A percentile compares a stretch with the other conserved stretches of the same genome.
phyloP scores from a whole-genome alignment of 2,329 filamentous ascomycete species.

The Cryphonectria naterciae region DNA sequence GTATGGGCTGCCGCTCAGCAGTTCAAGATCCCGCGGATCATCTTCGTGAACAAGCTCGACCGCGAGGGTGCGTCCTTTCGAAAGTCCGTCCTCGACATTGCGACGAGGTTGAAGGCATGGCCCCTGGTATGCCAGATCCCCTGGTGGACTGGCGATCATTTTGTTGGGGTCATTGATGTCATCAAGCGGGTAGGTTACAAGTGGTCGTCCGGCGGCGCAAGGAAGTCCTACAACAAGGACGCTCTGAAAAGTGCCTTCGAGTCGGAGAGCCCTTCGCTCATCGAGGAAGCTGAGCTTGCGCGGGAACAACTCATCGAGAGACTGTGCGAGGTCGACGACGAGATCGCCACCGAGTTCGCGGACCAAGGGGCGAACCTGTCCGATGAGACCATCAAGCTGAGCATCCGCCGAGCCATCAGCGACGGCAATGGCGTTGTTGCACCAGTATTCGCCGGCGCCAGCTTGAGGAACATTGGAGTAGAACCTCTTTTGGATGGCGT shows the following conservation, averaged over 20 bases:
- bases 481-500: slow-evolving; percentile 89
- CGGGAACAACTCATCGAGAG: slow-evolving; percentile 79
- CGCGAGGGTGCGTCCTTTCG: slow-evolving; percentile 82
- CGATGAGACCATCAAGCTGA: slow-evolving; percentile 67
- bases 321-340: slow-evolving; percentile 86
- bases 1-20: slow-evolving; percentile 91
- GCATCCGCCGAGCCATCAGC: slow-evolving; percentile 73
- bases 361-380: slow-evolving; percentile 77
- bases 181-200: slow-evolving; percentile 74
- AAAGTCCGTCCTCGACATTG: slow-evolving; percentile 84
- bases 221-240: slow-evolving; percentile 36
- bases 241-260: slow-evolving; percentile 43
- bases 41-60: slow-evolving; percentile 86
- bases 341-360: slow-evolving; percentile 82
- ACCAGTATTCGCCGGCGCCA: slow-evolving; percentile 88
- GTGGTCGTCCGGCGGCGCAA: slow-evolving; percentile 60
- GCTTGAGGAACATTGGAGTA: slow-evolving; percentile 91
- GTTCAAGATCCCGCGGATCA: slow-evolving; percentile 80
- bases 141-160: slow-evolving; percentile 83
- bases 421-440: slow-evolving; percentile 73
- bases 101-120: slow-evolving; percentile 77
- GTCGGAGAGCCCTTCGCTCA: slow-evolving; percentile 60
- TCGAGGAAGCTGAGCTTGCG: slow-evolving; percentile 73
- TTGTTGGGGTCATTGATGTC: slow-evolving; percentile 84
- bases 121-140: slow-evolving; percentile 93